Evolutionary conservation across 306 rosid genomes (phyloP), one percentile per base, ranked within the genome.

Genomic region (Vigna hirtella): DNA sequence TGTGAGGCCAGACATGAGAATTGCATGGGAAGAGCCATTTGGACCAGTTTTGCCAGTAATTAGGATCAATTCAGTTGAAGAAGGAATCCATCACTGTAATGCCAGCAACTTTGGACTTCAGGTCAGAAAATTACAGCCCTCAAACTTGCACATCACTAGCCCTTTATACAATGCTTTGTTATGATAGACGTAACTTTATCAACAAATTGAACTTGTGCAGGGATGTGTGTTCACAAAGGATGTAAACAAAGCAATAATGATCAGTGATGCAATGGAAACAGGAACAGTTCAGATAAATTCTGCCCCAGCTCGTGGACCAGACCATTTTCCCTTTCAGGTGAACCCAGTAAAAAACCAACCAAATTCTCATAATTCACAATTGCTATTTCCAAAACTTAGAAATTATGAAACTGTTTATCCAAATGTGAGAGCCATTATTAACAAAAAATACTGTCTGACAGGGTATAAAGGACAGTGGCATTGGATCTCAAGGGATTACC

Each of bases 51-150:
- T 96, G 70, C 99, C 99, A 0, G 97, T 96, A 14, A 89, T 93
- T 77, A 84, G 98, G 81, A 96, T 96, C 79, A 90, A 48, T 73
- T 85, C 98, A 30, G 80, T 88, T 43, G 99, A 96, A 85, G 99
- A 96, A 88, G 99, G 99, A 32, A 93, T 96, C 86, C 98, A 96
- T 82, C 99, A 96, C 76, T 93, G 98, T 86, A 96, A 96, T 85
- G 99, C 98, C 38, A 93, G 98, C 89, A 96, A 96, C 86, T 93
- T 96, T 30, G 99, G 99, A 74, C 98, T 96, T 72, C 99, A 96
- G 98, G 99, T 93, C 85, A 28, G 9, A 61, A 30, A 61, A 36
- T 16, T 51, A 18, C 42, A 42, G 24, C 48, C 42, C 17, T 52
- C 38, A 40, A 62, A 16, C 74, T 62, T 76, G 7, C 62, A 70